These are phyloP conservation scores for Carnegiea gigantea DNA, from an alignment of 179 eudicot genomes.

Conservation along the genomic window DNA sequence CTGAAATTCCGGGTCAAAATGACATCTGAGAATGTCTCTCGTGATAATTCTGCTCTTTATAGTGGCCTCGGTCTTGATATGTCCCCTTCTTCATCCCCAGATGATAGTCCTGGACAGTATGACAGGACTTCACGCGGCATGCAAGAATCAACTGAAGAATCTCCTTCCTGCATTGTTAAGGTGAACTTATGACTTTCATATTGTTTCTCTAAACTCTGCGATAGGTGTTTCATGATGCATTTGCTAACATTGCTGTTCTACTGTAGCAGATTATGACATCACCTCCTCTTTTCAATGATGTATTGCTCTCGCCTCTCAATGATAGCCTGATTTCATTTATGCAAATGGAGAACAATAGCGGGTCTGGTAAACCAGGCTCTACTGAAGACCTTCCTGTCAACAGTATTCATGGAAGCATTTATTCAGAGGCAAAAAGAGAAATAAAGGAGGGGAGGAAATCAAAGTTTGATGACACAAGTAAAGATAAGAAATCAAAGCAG, in stretches of 20 bases:
- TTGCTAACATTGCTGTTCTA: conserved; percentile 11
- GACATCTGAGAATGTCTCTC: conserved; percentile 24
- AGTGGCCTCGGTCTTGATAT: conserved; percentile 42
- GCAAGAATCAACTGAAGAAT: conserved; percentile 20
- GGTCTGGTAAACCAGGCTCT: not conserved
- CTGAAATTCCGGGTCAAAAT: conserved; percentile 36
- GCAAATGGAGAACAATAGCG: not conserved
- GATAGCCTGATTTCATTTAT: not conserved
- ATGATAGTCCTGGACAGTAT: conserved; percentile 24
- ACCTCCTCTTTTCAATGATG: not conserved
- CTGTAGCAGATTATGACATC: conserved; percentile 19
- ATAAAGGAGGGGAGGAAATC: not conserved
- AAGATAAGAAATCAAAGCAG: not conserved
- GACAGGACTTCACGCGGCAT: conserved; percentile 24
- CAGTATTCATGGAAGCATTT: not conserved
- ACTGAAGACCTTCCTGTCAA: not conserved
- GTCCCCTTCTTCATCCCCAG: conserved; percentile 39
- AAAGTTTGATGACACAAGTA: not conserved
- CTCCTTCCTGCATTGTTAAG: conserved; percentile 40
- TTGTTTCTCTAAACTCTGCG: not conserved
- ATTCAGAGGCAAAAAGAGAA: not conserved
- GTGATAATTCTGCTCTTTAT: conserved; percentile 33
- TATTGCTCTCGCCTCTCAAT: conserved; percentile 4
- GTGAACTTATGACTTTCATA: conserved; percentile 25
- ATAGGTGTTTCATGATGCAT: conserved; percentile 13